phyloP scores from a whole-genome alignment of 331 rosid genomes.

The Quercus tomentella region DNA sequence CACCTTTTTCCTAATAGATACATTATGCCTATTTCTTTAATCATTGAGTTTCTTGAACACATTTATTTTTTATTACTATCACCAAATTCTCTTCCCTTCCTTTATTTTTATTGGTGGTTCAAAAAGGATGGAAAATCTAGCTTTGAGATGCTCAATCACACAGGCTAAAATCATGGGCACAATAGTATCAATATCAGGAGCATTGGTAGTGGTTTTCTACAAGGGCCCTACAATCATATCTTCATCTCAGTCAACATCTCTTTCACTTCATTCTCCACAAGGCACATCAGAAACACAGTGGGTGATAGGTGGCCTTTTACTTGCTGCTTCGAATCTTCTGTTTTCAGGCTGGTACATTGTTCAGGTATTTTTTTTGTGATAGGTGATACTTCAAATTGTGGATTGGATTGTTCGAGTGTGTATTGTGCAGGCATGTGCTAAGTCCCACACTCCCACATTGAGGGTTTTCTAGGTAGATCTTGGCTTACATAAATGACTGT shows the following conservation, averaged over 20 bases:
- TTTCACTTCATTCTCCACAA: background rate
- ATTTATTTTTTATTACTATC: background rate
- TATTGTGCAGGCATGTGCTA: too few species aligned
- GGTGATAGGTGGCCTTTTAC: slow-evolving; percentile 38
- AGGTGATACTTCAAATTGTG: too few species aligned
- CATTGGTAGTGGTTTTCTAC: slow-evolving; percentile 34
- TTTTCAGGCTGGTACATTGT: slow-evolving; percentile 37
- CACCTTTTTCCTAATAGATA: too few species aligned
- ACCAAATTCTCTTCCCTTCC: background rate
- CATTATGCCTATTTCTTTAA: background rate
- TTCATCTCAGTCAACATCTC: slow-evolving; percentile 1
- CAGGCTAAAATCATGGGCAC: slow-evolving; percentile 35
- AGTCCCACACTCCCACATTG: too few species aligned
- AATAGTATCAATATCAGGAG: slow-evolving; percentile 33
- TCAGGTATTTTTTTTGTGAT: slow-evolving; percentile 24
- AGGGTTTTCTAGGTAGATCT: too few species aligned
- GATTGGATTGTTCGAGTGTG: too few species aligned
- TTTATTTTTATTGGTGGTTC: background rate
- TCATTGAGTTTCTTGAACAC: background rate
- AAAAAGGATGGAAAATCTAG: slow-evolving; percentile 40
- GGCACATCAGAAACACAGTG: slow-evolving; percentile 18
- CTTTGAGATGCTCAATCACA: slow-evolving; percentile 23
- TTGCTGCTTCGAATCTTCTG: slow-evolving; percentile 20
- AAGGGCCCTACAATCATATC: slow-evolving; percentile 28
- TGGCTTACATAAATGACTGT: too few species aligned